Percentiles rank a stretch among this genome's conserved stretches.
Evolutionary conservation across 1,284 basidiomycete species (phyloP).

Genomic region (Ganoderma lingzhi): DNA sequence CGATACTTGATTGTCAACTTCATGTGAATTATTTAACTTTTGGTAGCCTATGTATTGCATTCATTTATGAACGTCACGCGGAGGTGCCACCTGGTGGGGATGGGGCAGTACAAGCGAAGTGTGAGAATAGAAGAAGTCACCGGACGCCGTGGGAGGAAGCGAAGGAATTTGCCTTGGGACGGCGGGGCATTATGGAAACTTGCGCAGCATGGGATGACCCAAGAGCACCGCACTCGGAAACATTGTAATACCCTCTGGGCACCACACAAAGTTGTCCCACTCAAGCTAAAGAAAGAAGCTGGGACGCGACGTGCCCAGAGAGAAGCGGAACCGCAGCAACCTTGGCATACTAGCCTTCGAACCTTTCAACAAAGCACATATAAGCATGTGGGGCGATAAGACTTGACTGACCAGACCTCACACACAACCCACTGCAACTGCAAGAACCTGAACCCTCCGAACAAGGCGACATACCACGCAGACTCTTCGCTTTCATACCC

Average conservation of each 20-base stretch:
- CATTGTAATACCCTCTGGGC: not conserved
- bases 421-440: not conserved
- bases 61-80: not conserved
- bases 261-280: slow-evolving; percentile 8
- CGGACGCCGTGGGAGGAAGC: slow-evolving; percentile 10
- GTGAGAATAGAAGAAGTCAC: not conserved
- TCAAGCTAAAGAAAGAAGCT: slow-evolving; percentile 8
- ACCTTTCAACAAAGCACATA: slow-evolving; percentile 1
- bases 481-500: not conserved
- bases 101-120: not conserved
- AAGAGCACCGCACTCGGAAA: not conserved
- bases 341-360: slow-evolving; percentile 9
- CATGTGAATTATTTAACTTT: not conserved
- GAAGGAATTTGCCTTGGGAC: slow-evolving; percentile 6
- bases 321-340: slow-evolving; percentile 11
- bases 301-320: not conserved
- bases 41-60: not conserved
- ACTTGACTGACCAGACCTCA: not conserved
- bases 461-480: not conserved
- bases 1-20: not conserved
- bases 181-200: not conserved
- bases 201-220: not conserved
- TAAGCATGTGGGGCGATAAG: not conserved
- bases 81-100: not conserved
- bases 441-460: not conserved